Evolutionary conservation across 2,329 filamentous ascomycete species (phyloP).

Genomic region (Claviceps paspali): DNA sequence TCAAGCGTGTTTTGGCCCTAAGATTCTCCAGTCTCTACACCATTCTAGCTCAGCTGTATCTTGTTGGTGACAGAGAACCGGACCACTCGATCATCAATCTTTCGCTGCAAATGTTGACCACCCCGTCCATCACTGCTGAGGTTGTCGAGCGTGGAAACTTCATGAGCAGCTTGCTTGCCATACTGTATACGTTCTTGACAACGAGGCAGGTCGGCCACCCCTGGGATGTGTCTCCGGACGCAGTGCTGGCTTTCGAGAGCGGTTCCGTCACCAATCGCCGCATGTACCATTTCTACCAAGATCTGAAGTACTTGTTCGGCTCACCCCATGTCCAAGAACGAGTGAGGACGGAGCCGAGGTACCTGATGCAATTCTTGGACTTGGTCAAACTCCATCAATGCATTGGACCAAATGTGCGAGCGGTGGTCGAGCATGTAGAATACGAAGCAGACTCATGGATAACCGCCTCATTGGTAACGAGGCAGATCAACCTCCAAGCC

Average conservation of each 20-base stretch:
- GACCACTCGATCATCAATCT: constrained; percentile 98
- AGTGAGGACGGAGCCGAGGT: constrained; percentile 68
- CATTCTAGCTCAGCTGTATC: constrained; percentile 78
- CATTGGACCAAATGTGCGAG: constrained; percentile 83
- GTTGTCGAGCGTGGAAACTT: constrained; percentile 93
- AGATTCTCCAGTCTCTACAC: constrained; percentile 95
- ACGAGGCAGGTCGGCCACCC: constrained; percentile 92
- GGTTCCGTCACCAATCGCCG: constrained; percentile 89
- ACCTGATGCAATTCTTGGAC: constrained; percentile 88
- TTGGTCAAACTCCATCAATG: constrained; percentile 92
- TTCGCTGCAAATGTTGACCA: constrained; percentile 90
- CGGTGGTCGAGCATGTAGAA: constrained; percentile 89
- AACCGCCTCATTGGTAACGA: constrained; percentile 80
- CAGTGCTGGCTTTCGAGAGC: constrained; percentile 81
- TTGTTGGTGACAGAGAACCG: constrained; percentile 89
- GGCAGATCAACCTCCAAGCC: constrained; percentile 88
- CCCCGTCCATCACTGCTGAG: constrained; percentile 89
- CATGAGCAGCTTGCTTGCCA: constrained; percentile 85
- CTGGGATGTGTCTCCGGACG: constrained; percentile 71
- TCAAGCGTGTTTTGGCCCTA: constrained; percentile 84
- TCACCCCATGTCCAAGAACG: constrained; percentile 79
- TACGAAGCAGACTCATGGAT: constrained; percentile 99
- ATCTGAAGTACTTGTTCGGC: constrained; percentile 79
- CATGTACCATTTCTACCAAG: constrained; percentile 95
- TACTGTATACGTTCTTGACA: constrained; percentile 92